These are phyloP conservation scores for Chalara sp. DNA, from an alignment of 2,329 filamentous ascomycete genomes.

Conservation along the genomic window DNA sequence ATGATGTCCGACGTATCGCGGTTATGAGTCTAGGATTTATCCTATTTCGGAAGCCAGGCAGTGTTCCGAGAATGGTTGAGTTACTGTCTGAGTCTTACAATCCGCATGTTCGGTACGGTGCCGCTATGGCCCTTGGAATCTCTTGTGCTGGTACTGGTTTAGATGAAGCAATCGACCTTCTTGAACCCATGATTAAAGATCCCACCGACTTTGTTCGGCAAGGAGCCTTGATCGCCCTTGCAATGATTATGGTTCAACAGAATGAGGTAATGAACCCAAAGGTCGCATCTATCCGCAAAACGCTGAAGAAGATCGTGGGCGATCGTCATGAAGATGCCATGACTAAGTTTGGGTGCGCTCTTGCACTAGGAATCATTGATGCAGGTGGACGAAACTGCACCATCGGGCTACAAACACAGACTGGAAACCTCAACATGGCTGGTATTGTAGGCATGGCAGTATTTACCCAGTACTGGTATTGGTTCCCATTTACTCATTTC, in stretches of 20 bases:
- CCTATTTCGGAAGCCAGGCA: slow-evolving; percentile 93
- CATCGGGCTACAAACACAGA: slow-evolving; percentile 94
- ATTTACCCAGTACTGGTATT: slow-evolving; percentile 99
- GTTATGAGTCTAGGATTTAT: slow-evolving; percentile 99
- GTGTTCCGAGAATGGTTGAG: slow-evolving; percentile 97
- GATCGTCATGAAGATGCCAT: slow-evolving; percentile 98
- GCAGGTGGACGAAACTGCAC: slow-evolving; percentile 97
- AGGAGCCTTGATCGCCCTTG: slow-evolving; percentile 84
- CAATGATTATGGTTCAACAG: slow-evolving; percentile 99
- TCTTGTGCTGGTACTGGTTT: slow-evolving; percentile 94
- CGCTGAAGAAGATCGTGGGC: slow-evolving; percentile 84
- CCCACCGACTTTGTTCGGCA: slow-evolving; percentile 97
- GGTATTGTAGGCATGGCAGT: slow-evolving; percentile 97
- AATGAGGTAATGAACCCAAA: slow-evolving; percentile 99
- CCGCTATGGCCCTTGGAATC: slow-evolving; percentile 96
- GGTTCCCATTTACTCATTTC: slow-evolving; percentile 99
- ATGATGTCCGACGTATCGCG: slow-evolving; percentile 90
- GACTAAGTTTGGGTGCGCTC: slow-evolving; percentile 95
- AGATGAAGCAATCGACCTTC: slow-evolving; percentile 90
- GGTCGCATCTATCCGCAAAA: slow-evolving; percentile 84
- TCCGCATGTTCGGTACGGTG: slow-evolving; percentile 94
- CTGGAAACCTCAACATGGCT: slow-evolving; percentile 97
- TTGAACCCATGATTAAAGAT: slow-evolving; percentile 99
- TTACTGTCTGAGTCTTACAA: slow-evolving; percentile 98
- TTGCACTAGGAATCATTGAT: slow-evolving; percentile 95